Percentiles rank a stretch among this genome's conserved stretches.
These are phyloP conservation scores for Juncus effusus DNA, from an alignment of 176 grass and related monocot genomes.

Conservation along the genomic window DNA sequence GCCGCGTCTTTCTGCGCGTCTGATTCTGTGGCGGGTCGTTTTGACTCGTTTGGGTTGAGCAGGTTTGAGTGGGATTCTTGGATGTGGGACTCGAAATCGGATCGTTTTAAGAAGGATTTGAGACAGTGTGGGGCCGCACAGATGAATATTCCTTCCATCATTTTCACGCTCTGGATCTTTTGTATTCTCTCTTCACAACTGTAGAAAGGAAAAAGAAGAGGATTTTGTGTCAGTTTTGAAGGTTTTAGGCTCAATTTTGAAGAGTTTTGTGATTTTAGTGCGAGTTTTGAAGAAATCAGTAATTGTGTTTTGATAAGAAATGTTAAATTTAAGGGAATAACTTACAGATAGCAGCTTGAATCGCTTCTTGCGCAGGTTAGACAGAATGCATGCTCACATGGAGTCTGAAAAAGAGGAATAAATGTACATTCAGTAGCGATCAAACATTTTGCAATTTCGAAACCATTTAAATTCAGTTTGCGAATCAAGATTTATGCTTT, in stretches of 20 bases:
- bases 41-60: slow-evolving; percentile 43
- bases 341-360: slow-evolving; percentile 96
- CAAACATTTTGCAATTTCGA: too few relatives aligned
- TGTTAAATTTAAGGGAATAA: slow-evolving; percentile 1
- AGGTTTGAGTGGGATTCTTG: slow-evolving; percentile 58
- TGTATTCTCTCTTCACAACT: slow-evolving; percentile 97
- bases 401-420: slow-evolving; percentile 48
- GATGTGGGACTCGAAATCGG: slow-evolving; percentile 74
- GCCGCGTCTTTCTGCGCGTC: slow-evolving; percentile 50
- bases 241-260: too few relatives aligned
- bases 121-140: slow-evolving; percentile 93
- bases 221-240: background rate
- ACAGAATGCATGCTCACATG: slow-evolving; percentile 95
- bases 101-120: slow-evolving; percentile 82
- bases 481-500: too few relatives aligned
- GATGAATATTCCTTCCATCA: slow-evolving; percentile 97
- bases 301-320: too few relatives aligned
- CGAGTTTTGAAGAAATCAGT: background rate
- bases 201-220: slow-evolving; percentile 35
- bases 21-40: slow-evolving; percentile 51
- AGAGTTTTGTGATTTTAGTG: background rate
- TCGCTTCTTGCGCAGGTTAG: slow-evolving; percentile 89
- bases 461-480: too few relatives aligned
- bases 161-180: slow-evolving; percentile 93
- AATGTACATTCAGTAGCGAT: background rate